Conservation (phyloP, 176 grass and related monocot genomes). For the Bromus sterilis region DNA sequence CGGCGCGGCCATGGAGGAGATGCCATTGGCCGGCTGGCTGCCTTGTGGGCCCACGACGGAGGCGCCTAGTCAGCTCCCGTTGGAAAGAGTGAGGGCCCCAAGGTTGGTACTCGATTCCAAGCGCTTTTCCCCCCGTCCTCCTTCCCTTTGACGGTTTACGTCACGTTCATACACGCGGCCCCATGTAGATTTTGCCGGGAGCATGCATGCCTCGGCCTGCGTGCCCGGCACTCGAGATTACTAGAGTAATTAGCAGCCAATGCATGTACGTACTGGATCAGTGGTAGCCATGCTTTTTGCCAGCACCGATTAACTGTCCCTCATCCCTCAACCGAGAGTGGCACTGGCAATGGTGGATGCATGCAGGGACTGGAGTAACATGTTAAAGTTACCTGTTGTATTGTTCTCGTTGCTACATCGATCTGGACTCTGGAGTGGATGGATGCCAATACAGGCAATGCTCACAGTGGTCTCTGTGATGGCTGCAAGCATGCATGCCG, state of each 20-base stretch:
- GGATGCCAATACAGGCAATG: background rate
- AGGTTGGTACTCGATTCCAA: conserved; percentile 51
- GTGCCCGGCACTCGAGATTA: conserved; percentile 6
- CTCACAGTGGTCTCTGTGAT: background rate
- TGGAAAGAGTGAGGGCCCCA: conserved; percentile 64
- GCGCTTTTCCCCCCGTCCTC: conserved; percentile 1
- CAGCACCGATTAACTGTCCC: conserved; percentile 24
- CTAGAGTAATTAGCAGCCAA: conserved; percentile 40
- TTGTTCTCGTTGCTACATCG: background rate
- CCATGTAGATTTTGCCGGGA: conserved; percentile 68
- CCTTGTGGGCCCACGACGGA: conserved; percentile 33
- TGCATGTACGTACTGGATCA: background rate
- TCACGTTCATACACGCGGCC: conserved; percentile 86
- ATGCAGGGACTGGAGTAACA: background rate
- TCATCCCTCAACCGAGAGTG: conserved; percentile 9
- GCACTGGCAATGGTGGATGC: background rate
- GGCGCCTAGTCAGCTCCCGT: conserved; percentile 33
- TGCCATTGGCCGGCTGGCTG: conserved; percentile 39
- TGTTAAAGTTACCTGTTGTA: background rate
- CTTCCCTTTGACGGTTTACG: conserved; percentile 68
- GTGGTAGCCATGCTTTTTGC: conserved; percentile 11
- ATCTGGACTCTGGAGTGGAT: background rate
- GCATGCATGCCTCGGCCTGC: conserved; percentile 5
- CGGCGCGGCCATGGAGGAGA: conserved; percentile 11
- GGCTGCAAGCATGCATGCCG: background rate